These are phyloP conservation scores for Rutstroemia sp. DNA, from an alignment of 2,329 filamentous ascomycete species.

Conservation along the genomic window DNA sequence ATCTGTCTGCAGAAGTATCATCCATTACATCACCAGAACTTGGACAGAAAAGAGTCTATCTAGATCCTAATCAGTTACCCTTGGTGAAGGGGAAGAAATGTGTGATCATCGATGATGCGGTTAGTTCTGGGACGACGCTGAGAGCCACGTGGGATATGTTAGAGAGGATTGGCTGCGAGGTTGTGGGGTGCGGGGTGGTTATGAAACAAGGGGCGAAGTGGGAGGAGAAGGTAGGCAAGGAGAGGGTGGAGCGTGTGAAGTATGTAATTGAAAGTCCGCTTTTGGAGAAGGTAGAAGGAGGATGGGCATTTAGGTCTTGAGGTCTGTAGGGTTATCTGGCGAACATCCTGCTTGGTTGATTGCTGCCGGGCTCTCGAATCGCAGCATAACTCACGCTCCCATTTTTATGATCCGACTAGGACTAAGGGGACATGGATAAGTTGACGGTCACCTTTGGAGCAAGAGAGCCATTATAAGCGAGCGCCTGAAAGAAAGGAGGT, in stretches of 20 bases:
- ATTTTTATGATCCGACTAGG: too few relatives aligned
- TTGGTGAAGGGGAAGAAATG: conserved; percentile 17
- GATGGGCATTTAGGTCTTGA: conserved; percentile 17
- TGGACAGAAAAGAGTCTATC: conserved; percentile 18
- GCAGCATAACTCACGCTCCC: neutral
- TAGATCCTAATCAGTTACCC: conserved; percentile 22
- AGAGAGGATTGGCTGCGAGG: conserved; percentile 14
- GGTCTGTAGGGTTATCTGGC: neutral
- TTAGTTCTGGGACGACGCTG: conserved; percentile 24
- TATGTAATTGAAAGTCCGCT: conserved; percentile 24
- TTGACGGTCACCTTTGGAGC: too few relatives aligned
- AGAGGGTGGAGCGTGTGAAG: conserved; percentile 12
- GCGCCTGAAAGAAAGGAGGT: too few relatives aligned
- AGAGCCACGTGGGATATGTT: conserved; percentile 25
- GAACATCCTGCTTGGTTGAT: neutral
- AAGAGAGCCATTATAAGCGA: too few relatives aligned
- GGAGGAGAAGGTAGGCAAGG: conserved; percentile 15
- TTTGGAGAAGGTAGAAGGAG: conserved; percentile 17
- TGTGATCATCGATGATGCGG: conserved; percentile 25
- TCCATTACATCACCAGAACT: conserved; percentile 23
- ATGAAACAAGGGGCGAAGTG: conserved; percentile 26
- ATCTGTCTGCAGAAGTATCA: conserved; percentile 19
- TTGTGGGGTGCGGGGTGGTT: conserved; percentile 20
- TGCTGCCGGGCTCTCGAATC: neutral
- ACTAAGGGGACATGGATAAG: too few relatives aligned